Percentiles rank a stretch among this genome's conserved stretches.
Evolutionary conservation across 1,139 yeast genomes (phyloP).

Genomic region (Yamadazyma atmosphaerica): DNA sequence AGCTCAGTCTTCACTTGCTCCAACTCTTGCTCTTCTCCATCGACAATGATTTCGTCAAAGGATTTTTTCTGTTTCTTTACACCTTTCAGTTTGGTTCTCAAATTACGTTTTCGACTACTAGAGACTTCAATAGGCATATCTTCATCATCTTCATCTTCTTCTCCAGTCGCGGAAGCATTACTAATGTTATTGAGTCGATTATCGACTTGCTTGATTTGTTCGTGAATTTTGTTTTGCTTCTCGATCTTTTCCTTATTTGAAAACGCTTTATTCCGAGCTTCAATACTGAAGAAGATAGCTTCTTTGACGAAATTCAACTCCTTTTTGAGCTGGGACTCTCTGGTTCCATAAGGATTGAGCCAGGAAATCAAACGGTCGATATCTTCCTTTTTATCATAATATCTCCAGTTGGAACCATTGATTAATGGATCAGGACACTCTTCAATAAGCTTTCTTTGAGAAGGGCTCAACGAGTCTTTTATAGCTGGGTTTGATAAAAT

Average conservation of each 20-base stretch:
- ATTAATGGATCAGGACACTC: conserved; percentile 60
- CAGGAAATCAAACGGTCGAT: conserved; percentile 59
- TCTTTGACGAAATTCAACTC: conserved; percentile 59
- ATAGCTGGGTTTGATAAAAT: conserved; percentile 26
- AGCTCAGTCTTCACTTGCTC: conserved; percentile 34
- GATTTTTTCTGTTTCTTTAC: conserved; percentile 22
- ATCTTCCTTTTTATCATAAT: conserved; percentile 62
- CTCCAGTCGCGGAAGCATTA: conserved; percentile 6
- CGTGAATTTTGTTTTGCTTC: conserved; percentile 41
- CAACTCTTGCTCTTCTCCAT: conserved; percentile 23
- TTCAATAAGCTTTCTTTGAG: conserved; percentile 67
- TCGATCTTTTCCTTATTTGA: conserved; percentile 41
- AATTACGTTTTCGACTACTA: conserved; percentile 18
- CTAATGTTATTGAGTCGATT: conserved; percentile 7
- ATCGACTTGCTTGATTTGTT: conserved; percentile 33
- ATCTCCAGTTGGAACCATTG: conserved; percentile 65
- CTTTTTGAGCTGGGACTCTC: conserved; percentile 68
- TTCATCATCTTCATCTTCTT: conserved; percentile 23
- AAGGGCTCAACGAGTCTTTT: conserved; percentile 34
- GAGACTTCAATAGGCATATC: conserved; percentile 16
- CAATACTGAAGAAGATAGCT: conserved; percentile 56
- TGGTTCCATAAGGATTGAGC: conserved; percentile 74
- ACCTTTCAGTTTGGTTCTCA: conserved; percentile 14
- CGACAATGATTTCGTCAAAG: conserved; percentile 28
- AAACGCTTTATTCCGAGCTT: conserved; percentile 57